These are phyloP conservation scores for Elaeis guineensis DNA, from an alignment of 176 grass and related monocot genomes.

Conservation along the genomic window DNA sequence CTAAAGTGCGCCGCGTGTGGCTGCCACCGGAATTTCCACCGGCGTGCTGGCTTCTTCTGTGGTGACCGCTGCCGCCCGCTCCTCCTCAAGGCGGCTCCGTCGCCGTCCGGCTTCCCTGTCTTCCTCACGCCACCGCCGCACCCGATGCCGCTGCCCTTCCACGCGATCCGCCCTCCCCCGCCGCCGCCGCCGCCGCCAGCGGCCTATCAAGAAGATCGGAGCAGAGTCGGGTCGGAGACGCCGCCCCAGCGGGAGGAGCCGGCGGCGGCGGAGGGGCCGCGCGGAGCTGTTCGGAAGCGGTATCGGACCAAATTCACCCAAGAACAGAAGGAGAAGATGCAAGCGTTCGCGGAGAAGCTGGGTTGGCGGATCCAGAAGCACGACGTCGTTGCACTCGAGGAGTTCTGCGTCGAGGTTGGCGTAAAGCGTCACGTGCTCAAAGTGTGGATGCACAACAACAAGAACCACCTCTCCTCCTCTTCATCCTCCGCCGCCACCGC, in stretches of 20 bases:
- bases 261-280: background rate
- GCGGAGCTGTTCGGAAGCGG: slow-evolving; percentile 1
- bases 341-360: background rate
- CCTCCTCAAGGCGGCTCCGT: background rate
- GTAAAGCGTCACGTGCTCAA: too few relatives aligned
- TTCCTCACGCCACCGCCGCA: background rate
- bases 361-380: too few relatives aligned
- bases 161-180: background rate
- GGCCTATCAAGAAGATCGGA: background rate
- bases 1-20: slow-evolving; percentile 6
- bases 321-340: slow-evolving; percentile 19
- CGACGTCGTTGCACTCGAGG: slow-evolving; percentile 1
- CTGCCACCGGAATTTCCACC: slow-evolving; percentile 10
- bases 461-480: background rate
- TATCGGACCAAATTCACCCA: slow-evolving; percentile 12
- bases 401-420: slow-evolving; percentile 4
- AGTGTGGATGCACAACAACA: too few relatives aligned
- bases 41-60: background rate
- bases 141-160: background rate
- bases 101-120: background rate
- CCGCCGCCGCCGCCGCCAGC: background rate
- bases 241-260: background rate
- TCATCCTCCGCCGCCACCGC: background rate
- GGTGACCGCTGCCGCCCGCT: background rate
- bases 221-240: slow-evolving; percentile 1